Base-by-base conservation (phyloP, 1,284 basidiomycete species). In the Microbotryum scabiosae region DNA sequence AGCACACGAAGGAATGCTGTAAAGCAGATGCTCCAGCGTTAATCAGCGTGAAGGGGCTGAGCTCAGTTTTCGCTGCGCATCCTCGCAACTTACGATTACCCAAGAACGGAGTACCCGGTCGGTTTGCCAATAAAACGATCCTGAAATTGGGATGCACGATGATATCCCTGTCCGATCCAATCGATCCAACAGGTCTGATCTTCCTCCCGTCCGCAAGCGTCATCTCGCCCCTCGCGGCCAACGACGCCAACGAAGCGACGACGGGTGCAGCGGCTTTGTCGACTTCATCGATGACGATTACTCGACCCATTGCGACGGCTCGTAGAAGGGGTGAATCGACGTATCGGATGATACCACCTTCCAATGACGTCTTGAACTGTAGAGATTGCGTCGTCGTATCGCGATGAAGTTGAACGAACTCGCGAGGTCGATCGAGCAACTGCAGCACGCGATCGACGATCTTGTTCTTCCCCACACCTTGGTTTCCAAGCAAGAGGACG, bases 381-480 rank as follows among this genome's bases (percentile, higher is more conserved):
- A 69, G 48, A 3, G 57, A 54, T 21, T 63, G 54, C 3, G 57
- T 56, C 3, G 67, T 69, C 28, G 63, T 51, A 30, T 67, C 65
- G 2, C 66, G 60, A 46, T 59, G 41, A 49, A 76, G 69, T 64
- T 76, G 75, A 46, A 76, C 73, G 65, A 75, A 76, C 67, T 76
- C 75, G 32, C 75, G 63, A 26, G 75, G 75, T 4, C 75, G 66
- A 20, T 66, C 60, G 20, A 75, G 71, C 4, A 76, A 69, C 61
- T 75, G 69, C 20, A 75, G 69, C 2, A 74, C 65, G 25, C 74
- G 72, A 56, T 76, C 65, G 55, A 75, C 72, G 54, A 74, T 69
- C 68, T 74, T 74, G 70, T 76, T 76, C 71, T 76, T 76, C 20
- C 75, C 75, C 9, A 72, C 74, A 8, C 75, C 75, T 50, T 76